A percentile compares a stretch with the other conserved stretches of the same genome.
Evolutionary conservation across 2,329 filamentous ascomycete species (phyloP).

Genomic region (Fusarium sp.): DNA sequence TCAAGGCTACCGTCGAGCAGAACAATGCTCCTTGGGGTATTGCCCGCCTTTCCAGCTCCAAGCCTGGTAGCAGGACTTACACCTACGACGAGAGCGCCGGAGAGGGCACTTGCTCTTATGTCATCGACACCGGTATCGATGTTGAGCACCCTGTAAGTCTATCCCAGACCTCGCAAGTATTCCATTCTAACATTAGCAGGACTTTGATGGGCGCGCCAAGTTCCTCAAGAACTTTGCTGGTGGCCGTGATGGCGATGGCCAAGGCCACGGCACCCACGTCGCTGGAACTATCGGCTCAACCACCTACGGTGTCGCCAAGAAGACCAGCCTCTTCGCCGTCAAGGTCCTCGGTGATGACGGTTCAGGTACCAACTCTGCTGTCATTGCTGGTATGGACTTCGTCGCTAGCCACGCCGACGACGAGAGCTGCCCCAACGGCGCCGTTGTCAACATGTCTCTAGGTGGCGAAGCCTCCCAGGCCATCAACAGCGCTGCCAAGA

Average conservation of each 20-base stretch:
- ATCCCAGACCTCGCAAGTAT: background rate
- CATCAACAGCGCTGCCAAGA: conserved; percentile 64
- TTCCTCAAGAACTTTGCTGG: conserved; percentile 48
- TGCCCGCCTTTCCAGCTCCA: conserved; percentile 54
- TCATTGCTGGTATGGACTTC: conserved; percentile 61
- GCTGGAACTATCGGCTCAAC: conserved; percentile 52
- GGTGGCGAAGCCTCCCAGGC: conserved; percentile 61
- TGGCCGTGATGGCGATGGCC: conserved; percentile 46
- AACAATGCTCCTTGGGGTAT: conserved; percentile 56
- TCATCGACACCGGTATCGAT: conserved; percentile 62
- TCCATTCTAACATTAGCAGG: conserved; percentile 21
- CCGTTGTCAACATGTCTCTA: conserved; percentile 69
- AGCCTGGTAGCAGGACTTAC: conserved; percentile 50
- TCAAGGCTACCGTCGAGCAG: conserved; percentile 49
- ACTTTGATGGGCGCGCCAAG: conserved; percentile 54
- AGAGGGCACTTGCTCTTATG: conserved; percentile 57
- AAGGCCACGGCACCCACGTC: conserved; percentile 59
- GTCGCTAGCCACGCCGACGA: conserved; percentile 54
- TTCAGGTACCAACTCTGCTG: conserved; percentile 53
- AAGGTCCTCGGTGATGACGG: conserved; percentile 59
- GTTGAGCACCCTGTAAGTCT: conserved; percentile 53
- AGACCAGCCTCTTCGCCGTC: conserved; percentile 57
- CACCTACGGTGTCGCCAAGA: conserved; percentile 58
- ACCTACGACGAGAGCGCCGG: conserved; percentile 57
- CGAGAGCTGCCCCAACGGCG: conserved; percentile 57